Evolutionary conservation across 352 stramenopile genomes (phyloP).

Genomic region (Globisporangium parvum): DNA sequence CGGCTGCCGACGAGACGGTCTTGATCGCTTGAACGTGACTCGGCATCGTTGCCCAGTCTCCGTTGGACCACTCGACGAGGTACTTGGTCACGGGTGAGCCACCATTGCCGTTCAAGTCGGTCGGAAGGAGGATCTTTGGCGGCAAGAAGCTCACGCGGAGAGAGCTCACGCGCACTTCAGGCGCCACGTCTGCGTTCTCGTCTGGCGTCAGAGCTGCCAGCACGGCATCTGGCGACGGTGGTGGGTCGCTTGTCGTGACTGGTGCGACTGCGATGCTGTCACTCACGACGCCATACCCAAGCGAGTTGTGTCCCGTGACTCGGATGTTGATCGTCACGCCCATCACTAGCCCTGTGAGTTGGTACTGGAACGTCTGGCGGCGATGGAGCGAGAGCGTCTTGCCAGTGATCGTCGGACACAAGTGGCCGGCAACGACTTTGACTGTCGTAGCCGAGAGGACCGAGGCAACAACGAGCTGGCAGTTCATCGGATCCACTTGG

Average conservation of each 20-base stretch:
- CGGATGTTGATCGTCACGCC: slow-evolving; percentile 86
- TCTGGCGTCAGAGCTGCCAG: slow-evolving; percentile 31
- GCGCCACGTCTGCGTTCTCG: slow-evolving; percentile 26
- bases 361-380: slow-evolving; percentile 58
- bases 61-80: slow-evolving; percentile 92
- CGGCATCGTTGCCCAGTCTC: slow-evolving; percentile 58
- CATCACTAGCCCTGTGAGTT: slow-evolving; percentile 83
- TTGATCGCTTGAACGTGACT: slow-evolving; percentile 60
- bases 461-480: slow-evolving; percentile 35
- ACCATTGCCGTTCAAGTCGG: slow-evolving; percentile 79
- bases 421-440: slow-evolving; percentile 32
- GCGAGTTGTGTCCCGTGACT: slow-evolving; percentile 87
- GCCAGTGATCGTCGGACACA: slow-evolving; percentile 36
- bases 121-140: slow-evolving; percentile 33
- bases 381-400: slow-evolving; percentile 40
- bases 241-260: slow-evolving; percentile 86
- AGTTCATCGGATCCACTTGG: slow-evolving; percentile 28
- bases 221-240: slow-evolving; percentile 62
- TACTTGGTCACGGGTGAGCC: slow-evolving; percentile 85
- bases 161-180: slow-evolving; percentile 60
- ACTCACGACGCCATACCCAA: slow-evolving; percentile 81
- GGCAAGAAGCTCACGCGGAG: slow-evolving; percentile 82
- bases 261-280: slow-evolving; percentile 72
- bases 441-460: slow-evolving; percentile 25
- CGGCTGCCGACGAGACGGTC: slow-evolving; percentile 32